A percentile compares a stretch with the other conserved stretches of the same genome.
Evolutionary conservation across 495 filamentous ascomycete genomes (phyloP).

Genomic region (Bacidia rubella): DNA sequence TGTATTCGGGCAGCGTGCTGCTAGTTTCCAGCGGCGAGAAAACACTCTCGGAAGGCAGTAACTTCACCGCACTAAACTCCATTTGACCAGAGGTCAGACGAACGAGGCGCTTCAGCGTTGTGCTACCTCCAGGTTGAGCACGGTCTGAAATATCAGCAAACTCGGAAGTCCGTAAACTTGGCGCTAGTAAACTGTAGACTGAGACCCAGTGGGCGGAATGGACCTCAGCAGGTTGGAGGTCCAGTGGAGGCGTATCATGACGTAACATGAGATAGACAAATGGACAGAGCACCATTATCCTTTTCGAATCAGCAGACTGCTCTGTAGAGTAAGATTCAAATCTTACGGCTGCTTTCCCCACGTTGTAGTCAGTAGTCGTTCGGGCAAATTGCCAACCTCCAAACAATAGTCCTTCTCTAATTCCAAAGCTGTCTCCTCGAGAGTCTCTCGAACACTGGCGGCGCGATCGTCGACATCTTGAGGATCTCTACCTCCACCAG

Average conservation of each 20-base stretch:
- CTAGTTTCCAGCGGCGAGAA: slow-evolving; percentile 27
- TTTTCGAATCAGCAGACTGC: slow-evolving; percentile 21
- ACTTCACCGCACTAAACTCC: slow-evolving; percentile 54
- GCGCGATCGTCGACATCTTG: slow-evolving; percentile 51
- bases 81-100: slow-evolving; percentile 50
- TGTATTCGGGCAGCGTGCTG: not conserved
- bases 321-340: not conserved
- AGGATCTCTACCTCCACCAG: slow-evolving; percentile 59
- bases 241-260: slow-evolving; percentile 42
- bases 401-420: slow-evolving; percentile 42
- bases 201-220: slow-evolving; percentile 69
- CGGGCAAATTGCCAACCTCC: slow-evolving; percentile 53
- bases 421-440: slow-evolving; percentile 60
- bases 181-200: slow-evolving; percentile 48
- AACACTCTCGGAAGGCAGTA: slow-evolving; percentile 48
- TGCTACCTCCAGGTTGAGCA: slow-evolving; percentile 38
- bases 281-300: slow-evolving; percentile 66
- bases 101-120: slow-evolving; percentile 35
- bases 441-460: slow-evolving; percentile 54
- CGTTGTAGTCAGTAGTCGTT: slow-evolving; percentile 56
- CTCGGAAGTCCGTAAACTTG: slow-evolving; percentile 46
- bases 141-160: slow-evolving; percentile 55
- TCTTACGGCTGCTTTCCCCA: slow-evolving; percentile 59
- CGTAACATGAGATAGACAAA: slow-evolving; percentile 55
- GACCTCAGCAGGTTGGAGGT: slow-evolving; percentile 59